Percentiles rank a stretch among this genome's conserved stretches.
Evolutionary conservation across 2,329 filamentous ascomycete genomes (phyloP).

Genomic region (Beauveria scarabaeidicola): DNA sequence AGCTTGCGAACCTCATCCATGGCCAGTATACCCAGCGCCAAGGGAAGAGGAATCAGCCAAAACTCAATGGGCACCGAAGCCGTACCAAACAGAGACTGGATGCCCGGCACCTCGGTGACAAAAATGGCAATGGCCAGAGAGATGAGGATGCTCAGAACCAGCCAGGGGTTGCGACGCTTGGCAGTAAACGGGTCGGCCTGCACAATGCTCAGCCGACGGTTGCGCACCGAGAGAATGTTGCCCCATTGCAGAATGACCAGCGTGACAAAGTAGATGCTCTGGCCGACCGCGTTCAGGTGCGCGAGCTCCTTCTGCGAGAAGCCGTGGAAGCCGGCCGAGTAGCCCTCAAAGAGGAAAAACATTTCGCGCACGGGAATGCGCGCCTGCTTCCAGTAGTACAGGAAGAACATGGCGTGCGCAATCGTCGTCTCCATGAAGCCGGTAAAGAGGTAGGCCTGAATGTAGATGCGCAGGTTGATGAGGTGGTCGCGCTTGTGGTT

Average conservation of each 20-base stretch:
- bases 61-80: slow-evolving; percentile 42
- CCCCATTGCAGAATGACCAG: slow-evolving; percentile 47
- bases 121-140: slow-evolving; percentile 44
- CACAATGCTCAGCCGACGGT: slow-evolving; percentile 41
- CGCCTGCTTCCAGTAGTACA: slow-evolving; percentile 41
- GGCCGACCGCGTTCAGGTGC: slow-evolving; percentile 40
- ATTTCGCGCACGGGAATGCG: slow-evolving; percentile 38
- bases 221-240: slow-evolving; percentile 43
- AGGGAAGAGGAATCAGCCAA: slow-evolving; percentile 42
- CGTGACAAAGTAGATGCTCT: slow-evolving; percentile 46
- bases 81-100: slow-evolving; percentile 40
- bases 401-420: slow-evolving; percentile 45
- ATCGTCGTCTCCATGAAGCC: slow-evolving; percentile 42
- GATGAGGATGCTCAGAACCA: slow-evolving; percentile 36
- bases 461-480: slow-evolving; percentile 43
- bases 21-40: slow-evolving; percentile 40
- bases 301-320: slow-evolving; percentile 36
- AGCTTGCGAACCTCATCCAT: slow-evolving; percentile 47
- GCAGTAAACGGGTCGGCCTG: slow-evolving; percentile 41
- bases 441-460: slow-evolving; percentile 43
- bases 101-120: slow-evolving; percentile 41
- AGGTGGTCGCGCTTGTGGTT: slow-evolving; percentile 42
- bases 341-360: slow-evolving; percentile 42
- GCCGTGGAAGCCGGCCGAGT: slow-evolving; percentile 39
- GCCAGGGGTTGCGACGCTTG: slow-evolving; percentile 40